A percentile compares a stretch with the other conserved stretches of the same genome.
These are phyloP conservation scores for Nakazawaea sp. DNA, from an alignment of 805 yeast genomes.

Conservation along the genomic window DNA sequence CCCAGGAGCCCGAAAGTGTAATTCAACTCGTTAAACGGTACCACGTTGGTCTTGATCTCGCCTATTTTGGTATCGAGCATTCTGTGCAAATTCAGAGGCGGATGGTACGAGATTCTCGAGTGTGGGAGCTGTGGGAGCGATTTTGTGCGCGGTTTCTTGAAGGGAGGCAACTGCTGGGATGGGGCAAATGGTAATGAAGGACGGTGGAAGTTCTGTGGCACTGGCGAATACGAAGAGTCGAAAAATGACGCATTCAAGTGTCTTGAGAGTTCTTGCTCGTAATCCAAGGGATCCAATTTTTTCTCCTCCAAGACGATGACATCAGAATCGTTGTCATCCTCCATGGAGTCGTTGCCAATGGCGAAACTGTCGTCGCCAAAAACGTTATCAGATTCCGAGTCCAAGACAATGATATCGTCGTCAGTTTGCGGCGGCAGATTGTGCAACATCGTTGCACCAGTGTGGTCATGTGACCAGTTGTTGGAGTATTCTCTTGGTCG, in stretches of 20 bases:
- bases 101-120: conserved; percentile 34
- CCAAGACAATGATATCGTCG: conserved; percentile 28
- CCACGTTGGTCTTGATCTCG: conserved; percentile 30
- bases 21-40: conserved; percentile 18
- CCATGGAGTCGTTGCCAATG: conserved; percentile 11
- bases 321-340: conserved; percentile 11
- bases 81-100: conserved; percentile 22
- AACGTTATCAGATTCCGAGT: conserved; percentile 26
- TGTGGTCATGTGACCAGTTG: conserved; percentile 11
- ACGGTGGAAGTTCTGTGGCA: too few species aligned
- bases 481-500: conserved; percentile 26
- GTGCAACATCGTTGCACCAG: conserved; percentile 17
- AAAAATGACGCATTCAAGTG: conserved; percentile 1
- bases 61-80: conserved; percentile 32
- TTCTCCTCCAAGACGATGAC: conserved; percentile 12
- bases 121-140: conserved; percentile 49
- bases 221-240: conserved; percentile 1
- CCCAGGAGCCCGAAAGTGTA: conserved; percentile 18
- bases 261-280: not conserved
- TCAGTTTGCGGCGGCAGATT: conserved; percentile 2
- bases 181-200: too few species aligned
- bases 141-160: conserved; percentile 41
- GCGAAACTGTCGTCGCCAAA: conserved; percentile 23
- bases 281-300: not conserved
- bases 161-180: conserved; percentile 11